Conservation (phyloP, 1,139 yeast species). For the Meyerozyma sp. region DNA sequence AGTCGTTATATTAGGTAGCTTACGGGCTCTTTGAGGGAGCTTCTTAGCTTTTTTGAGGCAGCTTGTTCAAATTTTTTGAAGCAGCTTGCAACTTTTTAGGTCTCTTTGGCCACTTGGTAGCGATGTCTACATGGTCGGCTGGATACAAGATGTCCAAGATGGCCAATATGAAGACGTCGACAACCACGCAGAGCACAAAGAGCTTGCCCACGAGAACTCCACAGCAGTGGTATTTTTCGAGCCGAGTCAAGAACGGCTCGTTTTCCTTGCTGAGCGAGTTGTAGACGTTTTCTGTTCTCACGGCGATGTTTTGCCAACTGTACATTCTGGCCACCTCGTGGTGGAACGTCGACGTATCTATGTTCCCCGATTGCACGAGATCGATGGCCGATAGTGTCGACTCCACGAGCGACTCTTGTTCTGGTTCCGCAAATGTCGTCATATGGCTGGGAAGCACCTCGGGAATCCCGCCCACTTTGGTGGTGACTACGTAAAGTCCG, state of each 20-base stretch:
- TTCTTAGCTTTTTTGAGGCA: no score
- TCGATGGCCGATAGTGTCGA: slow-evolving; percentile 65
- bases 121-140: slow-evolving; percentile 58
- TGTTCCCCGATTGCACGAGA: slow-evolving; percentile 47
- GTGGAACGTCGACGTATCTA: slow-evolving; percentile 77
- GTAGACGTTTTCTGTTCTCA: slow-evolving; percentile 80
- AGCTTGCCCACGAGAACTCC: slow-evolving; percentile 85
- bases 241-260: slow-evolving; percentile 42
- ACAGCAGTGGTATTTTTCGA: slow-evolving; percentile 62
- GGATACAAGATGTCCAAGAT: slow-evolving; percentile 74
- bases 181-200: slow-evolving; percentile 71
- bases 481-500: slow-evolving; percentile 89
- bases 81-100: slow-evolving; percentile 2
- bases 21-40: no score
- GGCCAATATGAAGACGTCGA: slow-evolving; percentile 63
- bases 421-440: slow-evolving; percentile 88
- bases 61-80: no score
- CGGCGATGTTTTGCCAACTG: slow-evolving; percentile 89
- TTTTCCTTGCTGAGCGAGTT: slow-evolving; percentile 45
- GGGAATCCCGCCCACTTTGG: slow-evolving; percentile 96
- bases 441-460: slow-evolving; percentile 91
- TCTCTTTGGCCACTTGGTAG: slow-evolving; percentile 68
- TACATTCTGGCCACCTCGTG: slow-evolving; percentile 76
- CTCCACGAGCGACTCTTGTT: slow-evolving; percentile 69
- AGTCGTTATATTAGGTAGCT: not conserved